A percentile compares a stretch with the other conserved stretches of the same genome.
Conservation (phyloP, 2,329 filamentous ascomycete genomes). For the Sclerotinia minor region DNA sequence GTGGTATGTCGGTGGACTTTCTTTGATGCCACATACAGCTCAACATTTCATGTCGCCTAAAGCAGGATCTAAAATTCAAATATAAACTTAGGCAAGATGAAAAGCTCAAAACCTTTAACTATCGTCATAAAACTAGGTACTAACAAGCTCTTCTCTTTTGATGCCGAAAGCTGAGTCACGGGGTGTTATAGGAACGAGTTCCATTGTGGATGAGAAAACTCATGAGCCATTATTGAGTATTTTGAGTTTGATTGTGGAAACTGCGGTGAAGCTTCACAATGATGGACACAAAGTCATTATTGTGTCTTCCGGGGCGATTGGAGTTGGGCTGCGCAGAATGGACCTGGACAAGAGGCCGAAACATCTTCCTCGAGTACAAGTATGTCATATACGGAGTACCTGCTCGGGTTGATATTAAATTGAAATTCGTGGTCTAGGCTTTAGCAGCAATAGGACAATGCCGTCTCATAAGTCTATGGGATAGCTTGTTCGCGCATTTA, state of each 20-base stretch:
- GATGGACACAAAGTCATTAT: conserved; percentile 94
- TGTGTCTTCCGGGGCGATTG: conserved; percentile 95
- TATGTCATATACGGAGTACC: conserved; percentile 41
- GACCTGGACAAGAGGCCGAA: conserved; percentile 84
- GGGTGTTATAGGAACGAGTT: conserved; percentile 76
- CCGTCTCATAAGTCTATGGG: conserved; percentile 92
- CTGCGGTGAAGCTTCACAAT: conserved; percentile 79
- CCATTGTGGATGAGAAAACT: conserved; percentile 95
- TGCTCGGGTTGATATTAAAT: not conserved
- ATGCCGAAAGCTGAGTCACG: conserved; percentile 21
- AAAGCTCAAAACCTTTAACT: conserved; percentile 56
- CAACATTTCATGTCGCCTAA: not conserved
- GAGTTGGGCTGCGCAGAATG: conserved; percentile 88
- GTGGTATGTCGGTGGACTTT: not conserved
- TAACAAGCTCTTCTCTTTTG: conserved; percentile 22
- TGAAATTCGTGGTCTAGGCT: conserved; percentile 53
- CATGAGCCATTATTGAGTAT: conserved; percentile 92
- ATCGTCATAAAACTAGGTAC: conserved; percentile 69
- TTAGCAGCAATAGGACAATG: conserved; percentile 96
- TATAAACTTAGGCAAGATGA: conserved; percentile 45
- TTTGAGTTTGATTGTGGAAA: conserved; percentile 90
- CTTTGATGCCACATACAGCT: not conserved
- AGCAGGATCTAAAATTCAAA: not conserved
- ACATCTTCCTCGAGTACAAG: conserved; percentile 84
- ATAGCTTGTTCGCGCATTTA: conserved; percentile 84